phyloP scores from a whole-genome alignment of 148 eudicot species.

The Talinum fruticosum region DNA sequence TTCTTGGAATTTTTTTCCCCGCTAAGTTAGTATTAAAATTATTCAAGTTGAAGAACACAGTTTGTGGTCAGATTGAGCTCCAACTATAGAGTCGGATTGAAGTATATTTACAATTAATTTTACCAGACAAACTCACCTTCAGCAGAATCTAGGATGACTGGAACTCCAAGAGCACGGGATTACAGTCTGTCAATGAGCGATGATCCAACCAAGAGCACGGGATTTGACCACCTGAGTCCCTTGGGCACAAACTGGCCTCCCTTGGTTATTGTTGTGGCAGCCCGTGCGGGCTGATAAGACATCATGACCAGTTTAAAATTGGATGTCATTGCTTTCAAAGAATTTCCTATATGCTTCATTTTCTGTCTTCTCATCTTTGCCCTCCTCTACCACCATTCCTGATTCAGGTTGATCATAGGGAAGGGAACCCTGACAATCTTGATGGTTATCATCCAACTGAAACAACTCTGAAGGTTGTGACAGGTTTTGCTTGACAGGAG shows the following conservation, averaged over 20 bases:
- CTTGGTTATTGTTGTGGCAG: not conserved
- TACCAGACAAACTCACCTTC: not conserved
- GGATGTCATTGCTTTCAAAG: slow-evolving; percentile 7
- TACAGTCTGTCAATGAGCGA: not conserved
- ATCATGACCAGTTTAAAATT: slow-evolving; percentile 15
- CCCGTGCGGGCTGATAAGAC: slow-evolving; percentile 3
- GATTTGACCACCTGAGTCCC: not conserved
- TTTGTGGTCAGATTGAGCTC: too few species aligned
- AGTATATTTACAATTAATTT: too few species aligned
- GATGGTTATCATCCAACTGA: slow-evolving; percentile 20
- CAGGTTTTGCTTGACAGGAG: slow-evolving; percentile 23
- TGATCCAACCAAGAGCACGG: not conserved
- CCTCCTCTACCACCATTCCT: slow-evolving; percentile 22
- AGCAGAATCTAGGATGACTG: not conserved
- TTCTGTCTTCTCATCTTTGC: slow-evolving; percentile 10
- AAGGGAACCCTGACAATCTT: slow-evolving; percentile 19
- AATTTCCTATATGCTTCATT: slow-evolving; percentile 20
- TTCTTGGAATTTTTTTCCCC: too few species aligned
- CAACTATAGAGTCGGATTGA: too few species aligned
- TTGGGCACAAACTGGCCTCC: slow-evolving; percentile 17
- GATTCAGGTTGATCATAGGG: slow-evolving; percentile 22
- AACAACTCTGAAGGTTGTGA: slow-evolving; percentile 28
- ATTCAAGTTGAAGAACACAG: too few species aligned
- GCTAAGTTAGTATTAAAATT: too few species aligned
- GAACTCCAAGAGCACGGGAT: not conserved